Evolutionary conservation across 2,329 filamentous ascomycete species (phyloP).

Genomic region (Chalaropsis thielavioides): DNA sequence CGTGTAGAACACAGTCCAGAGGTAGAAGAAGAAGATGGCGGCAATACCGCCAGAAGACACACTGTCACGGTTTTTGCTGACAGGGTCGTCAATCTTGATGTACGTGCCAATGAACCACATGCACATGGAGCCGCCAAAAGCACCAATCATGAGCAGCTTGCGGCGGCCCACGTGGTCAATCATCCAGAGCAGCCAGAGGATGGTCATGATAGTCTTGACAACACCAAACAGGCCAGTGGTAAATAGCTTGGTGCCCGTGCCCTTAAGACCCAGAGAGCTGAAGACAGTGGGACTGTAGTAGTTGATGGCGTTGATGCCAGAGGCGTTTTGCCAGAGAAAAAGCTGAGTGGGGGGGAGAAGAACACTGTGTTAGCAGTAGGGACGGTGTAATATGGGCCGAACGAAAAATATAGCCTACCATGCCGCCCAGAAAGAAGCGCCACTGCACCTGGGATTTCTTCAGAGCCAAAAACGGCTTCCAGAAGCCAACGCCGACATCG

Average conservation of each 20-base stretch:
- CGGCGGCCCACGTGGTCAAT: conserved; percentile 58
- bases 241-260: conserved; percentile 32
- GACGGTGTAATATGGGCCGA: neutral
- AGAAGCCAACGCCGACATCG: conserved; percentile 57
- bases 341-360: conserved; percentile 26
- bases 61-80: conserved; percentile 30
- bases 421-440: conserved; percentile 57
- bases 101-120: conserved; percentile 45
- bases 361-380: no score
- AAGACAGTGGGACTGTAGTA: conserved; percentile 55
- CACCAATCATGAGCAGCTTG: conserved; percentile 54
- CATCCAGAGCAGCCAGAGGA: conserved; percentile 36
- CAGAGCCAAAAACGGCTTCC: conserved; percentile 51
- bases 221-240: conserved; percentile 67
- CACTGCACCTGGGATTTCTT: conserved; percentile 46
- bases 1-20: conserved; percentile 55
- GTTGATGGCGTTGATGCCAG: conserved; percentile 65
- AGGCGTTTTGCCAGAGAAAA: conserved; percentile 66
- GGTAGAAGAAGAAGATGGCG: conserved; percentile 54
- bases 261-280: conserved; percentile 34
- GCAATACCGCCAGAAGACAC: conserved; percentile 40
- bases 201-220: conserved; percentile 46
- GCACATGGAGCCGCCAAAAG: conserved; percentile 52
- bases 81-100: conserved; percentile 35
- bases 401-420: conserved; percentile 23